Evolutionary conservation across 768 basidiomycete genomes (phyloP).

Genomic region (Fomitopsis serialis): DNA sequence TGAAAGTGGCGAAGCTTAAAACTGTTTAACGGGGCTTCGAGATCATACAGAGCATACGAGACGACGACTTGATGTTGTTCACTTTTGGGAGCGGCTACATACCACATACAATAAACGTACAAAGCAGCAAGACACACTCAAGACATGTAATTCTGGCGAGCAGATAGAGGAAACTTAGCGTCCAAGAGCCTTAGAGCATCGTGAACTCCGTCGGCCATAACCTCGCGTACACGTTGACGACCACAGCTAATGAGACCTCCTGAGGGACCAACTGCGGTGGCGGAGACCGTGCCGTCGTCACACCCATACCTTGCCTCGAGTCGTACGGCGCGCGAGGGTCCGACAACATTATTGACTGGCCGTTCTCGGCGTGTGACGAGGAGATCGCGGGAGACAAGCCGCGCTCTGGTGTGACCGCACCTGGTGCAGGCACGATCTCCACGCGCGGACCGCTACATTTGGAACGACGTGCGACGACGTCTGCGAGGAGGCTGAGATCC

Average conservation of each 20-base stretch:
- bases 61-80: too few species aligned
- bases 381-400: conserved; percentile 26
- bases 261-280: conserved; percentile 55
- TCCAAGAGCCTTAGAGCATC: conserved; percentile 76
- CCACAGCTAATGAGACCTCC: conserved; percentile 60
- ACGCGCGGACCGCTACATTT: conserved; percentile 71
- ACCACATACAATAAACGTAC: conserved; percentile 3
- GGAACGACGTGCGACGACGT: conserved; percentile 81
- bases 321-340: conserved; percentile 51
- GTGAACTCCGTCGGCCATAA: conserved; percentile 65
- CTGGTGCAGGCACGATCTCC: conserved; percentile 49
- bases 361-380: conserved; percentile 14
- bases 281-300: conserved; percentile 24
- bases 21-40: too few species aligned
- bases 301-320: conserved; percentile 29
- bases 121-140: conserved; percentile 2
- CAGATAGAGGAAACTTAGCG: conserved; percentile 24
- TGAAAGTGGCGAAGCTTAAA: too few species aligned
- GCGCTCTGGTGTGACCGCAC: conserved; percentile 44
- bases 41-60: too few species aligned
- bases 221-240: conserved; percentile 55
- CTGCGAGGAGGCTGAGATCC: conserved; percentile 78
- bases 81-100: conserved; percentile 3
- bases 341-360: conserved; percentile 40
- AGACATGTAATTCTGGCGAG: neutral